Evolutionary conservation across 1,284 basidiomycete species (phyloP).

Genomic region (Takashimella tepidaria): DNA sequence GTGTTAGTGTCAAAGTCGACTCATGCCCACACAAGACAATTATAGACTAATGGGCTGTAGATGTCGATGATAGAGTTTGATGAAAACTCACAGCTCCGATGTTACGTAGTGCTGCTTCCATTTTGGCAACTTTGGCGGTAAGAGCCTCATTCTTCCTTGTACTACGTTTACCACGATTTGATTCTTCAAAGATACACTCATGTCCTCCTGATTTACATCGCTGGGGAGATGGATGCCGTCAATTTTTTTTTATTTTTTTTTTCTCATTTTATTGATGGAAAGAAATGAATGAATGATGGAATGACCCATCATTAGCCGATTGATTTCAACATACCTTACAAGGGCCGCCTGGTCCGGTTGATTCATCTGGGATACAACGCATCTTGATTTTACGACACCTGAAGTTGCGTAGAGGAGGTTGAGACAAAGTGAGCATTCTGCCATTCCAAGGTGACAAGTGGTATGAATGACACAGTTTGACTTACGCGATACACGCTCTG

Average conservation of each 20-base stretch:
- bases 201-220: slow-evolving; percentile 65
- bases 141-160: slow-evolving; percentile 79
- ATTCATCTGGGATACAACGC: slow-evolving; percentile 87
- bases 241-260: too few relatives aligned
- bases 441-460: neutral
- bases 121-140: slow-evolving; percentile 79
- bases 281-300: too few relatives aligned
- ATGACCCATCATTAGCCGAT: too few relatives aligned
- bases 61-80: too few relatives aligned
- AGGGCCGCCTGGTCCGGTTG: slow-evolving; percentile 64
- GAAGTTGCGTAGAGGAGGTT: too few relatives aligned
- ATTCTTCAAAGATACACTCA: slow-evolving; percentile 91
- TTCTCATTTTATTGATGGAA: too few relatives aligned
- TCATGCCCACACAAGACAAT: too few relatives aligned
- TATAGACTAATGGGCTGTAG: too few relatives aligned
- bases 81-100: slow-evolving; percentile 40
- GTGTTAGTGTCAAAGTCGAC: too few relatives aligned
- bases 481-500: slow-evolving; percentile 42
- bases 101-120: slow-evolving; percentile 80
- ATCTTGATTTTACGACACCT: slow-evolving; percentile 90
- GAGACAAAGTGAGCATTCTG: slow-evolving; percentile 1
- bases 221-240: slow-evolving; percentile 18
- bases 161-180: slow-evolving; percentile 85
- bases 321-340: slow-evolving; percentile 60
- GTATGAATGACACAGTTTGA: neutral